phyloP scores from a whole-genome alignment of 176 grass and related monocot genomes.

The Aegilops tauschii region DNA sequence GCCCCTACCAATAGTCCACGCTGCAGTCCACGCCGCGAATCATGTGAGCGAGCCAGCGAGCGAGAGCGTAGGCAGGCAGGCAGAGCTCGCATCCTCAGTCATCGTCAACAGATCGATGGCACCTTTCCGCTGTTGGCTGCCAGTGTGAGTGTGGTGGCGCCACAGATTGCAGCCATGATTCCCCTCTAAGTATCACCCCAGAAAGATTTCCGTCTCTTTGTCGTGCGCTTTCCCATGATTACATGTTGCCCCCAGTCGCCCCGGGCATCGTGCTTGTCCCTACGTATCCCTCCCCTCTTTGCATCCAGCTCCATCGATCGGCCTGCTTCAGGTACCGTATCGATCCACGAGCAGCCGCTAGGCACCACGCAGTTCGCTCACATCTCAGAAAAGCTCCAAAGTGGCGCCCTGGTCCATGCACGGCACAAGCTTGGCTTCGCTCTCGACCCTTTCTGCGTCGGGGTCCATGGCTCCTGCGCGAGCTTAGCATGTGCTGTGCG shows the following conservation, averaged over 20 bases:
- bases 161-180: slow-evolving; percentile 41
- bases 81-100: neutral
- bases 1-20: neutral
- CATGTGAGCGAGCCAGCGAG: slow-evolving; percentile 20
- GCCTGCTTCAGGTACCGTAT: too few relatives aligned
- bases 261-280: neutral
- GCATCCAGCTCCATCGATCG: too few relatives aligned
- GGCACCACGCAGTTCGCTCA: neutral
- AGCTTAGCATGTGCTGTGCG: too few relatives aligned
- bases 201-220: slow-evolving; percentile 24
- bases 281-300: neutral
- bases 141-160: neutral
- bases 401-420: neutral
- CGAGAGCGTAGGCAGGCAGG: neutral
- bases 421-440: neutral
- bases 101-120: neutral
- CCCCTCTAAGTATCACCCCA: too few relatives aligned
- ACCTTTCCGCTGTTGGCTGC: neutral
- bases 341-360: neutral
- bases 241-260: neutral
- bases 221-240: slow-evolving; percentile 39
- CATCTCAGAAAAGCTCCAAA: slow-evolving; percentile 10
- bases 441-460: neutral
- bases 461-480: neutral
- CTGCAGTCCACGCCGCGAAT: neutral